These are phyloP conservation scores for Platanthera zijinensis DNA, from an alignment of 106 monocot genomes.

Conservation along the genomic window DNA sequence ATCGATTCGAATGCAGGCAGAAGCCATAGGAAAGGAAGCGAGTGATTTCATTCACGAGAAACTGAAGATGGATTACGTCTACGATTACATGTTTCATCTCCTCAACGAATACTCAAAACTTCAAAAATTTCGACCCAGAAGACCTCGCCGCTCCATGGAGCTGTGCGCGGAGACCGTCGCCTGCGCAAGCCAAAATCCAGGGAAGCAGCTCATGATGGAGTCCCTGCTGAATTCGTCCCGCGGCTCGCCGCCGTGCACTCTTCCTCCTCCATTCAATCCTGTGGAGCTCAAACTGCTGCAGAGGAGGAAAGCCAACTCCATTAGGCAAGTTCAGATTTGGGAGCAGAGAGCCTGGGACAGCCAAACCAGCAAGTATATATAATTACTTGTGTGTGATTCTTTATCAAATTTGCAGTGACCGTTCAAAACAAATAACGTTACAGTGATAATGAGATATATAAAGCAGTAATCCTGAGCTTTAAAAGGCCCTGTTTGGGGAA, in stretches of 20 bases:
- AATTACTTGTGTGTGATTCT: no score
- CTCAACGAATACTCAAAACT: conserved; percentile 63
- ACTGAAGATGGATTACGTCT: conserved; percentile 49
- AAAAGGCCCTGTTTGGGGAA: no score
- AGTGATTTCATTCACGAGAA: conserved; percentile 47
- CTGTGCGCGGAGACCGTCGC: conserved; percentile 44
- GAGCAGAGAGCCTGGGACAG: conserved; percentile 14
- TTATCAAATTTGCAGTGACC: no score
- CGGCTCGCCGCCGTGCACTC: conserved; percentile 15
- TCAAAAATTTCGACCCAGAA: conserved; percentile 31
- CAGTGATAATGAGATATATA: no score
- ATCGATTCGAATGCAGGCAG: conserved; percentile 25
- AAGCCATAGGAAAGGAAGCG: conserved; percentile 41
- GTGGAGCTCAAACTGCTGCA: conserved; percentile 14
- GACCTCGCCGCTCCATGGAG: conserved; percentile 29
- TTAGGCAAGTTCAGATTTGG: conserved; percentile 37
- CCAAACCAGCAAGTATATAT: neutral
- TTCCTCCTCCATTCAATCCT: conserved; percentile 35
- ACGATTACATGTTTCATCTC: conserved; percentile 77
- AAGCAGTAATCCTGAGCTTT: no score
- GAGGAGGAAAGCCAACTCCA: conserved; percentile 15
- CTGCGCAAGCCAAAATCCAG: conserved; percentile 24
- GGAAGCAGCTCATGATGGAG: conserved; percentile 37
- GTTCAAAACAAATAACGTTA: no score
- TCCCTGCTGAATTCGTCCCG: conserved; percentile 28